Percentiles rank a stretch among this genome's conserved stretches.
Conservation (phyloP, 192 early-diverging fungal species). For the Coemansia sp. region DNA sequence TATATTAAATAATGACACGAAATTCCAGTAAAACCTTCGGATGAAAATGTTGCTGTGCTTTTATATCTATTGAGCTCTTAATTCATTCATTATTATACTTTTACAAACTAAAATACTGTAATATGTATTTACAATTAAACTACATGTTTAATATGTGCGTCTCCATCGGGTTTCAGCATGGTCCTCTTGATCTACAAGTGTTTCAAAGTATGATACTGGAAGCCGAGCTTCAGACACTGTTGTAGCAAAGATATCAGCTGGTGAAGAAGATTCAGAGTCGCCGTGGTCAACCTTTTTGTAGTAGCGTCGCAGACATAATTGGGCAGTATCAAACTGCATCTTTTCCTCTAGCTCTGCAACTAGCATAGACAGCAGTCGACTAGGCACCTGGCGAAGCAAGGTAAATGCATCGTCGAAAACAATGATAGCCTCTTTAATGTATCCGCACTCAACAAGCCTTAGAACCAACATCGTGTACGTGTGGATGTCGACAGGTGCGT, state of each 20-base stretch:
- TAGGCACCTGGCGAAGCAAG: conserved; percentile 29
- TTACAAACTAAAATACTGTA: background rate
- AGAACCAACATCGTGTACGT: conserved; percentile 29
- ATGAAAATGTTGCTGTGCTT: too few species aligned
- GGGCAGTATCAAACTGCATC: conserved; percentile 22
- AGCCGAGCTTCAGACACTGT: background rate
- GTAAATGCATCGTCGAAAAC: conserved; percentile 51
- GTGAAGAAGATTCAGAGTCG: background rate
- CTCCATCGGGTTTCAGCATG: background rate
- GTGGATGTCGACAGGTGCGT: conserved; percentile 18
- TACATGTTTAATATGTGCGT: too few species aligned
- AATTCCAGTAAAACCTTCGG: too few species aligned
- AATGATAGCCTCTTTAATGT: conserved; percentile 27
- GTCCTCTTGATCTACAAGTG: conserved; percentile 12
- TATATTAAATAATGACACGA: too few species aligned
- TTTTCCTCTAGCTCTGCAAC: conserved; percentile 26
- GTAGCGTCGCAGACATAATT: conserved; percentile 30
- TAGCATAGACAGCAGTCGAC: conserved; percentile 35
- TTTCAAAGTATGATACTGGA: conserved; percentile 38
- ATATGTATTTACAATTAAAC: background rate
- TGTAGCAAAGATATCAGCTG: too few species aligned
- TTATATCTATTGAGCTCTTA: too few species aligned
- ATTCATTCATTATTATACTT: too few species aligned
- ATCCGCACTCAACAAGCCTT: conserved; percentile 19
- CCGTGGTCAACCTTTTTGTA: conserved; percentile 32